Base-by-base conservation (phyloP, 73 alveolate genomes). In the Halteria grandinella region DNA sequence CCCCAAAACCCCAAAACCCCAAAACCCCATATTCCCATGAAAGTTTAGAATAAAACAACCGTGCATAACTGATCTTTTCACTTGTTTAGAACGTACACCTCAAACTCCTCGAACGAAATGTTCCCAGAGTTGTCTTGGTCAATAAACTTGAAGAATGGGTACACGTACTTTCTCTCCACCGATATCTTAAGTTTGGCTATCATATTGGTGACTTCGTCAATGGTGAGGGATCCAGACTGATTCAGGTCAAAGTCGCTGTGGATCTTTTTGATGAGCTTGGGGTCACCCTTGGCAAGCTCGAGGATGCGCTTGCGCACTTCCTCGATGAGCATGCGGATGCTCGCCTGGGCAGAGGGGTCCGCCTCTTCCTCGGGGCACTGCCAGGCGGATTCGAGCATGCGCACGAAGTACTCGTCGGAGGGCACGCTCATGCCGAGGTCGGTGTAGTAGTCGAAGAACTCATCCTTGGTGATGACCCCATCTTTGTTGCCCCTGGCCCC, bases 381-480 rank as follows among this genome's bases (percentile, higher is more conserved):
- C 91, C 91, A 82, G 44, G 93, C 86, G 37, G 81, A 71, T 74
- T 82, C 91, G 64, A 91, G 63, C 92, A 91, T 82, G 52, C 72
- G 80, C 41, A 91, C 90, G 69, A 91, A 91, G 75, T 87, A 86
- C 69, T 91, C 97, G 79, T 91, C 97, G 59, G 86, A 86, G 55
- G 92, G 91, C 29, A 85, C 69, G 39, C 85, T 60, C 89, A 85
- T 87, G 39, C 92, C 64, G 48, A 89, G 79, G 62, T 85, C 86
- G 25, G 89, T 85, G 89, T 89, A 89, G 89, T 89, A 89, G 43
- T 89, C 97, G 59, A 50, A 23, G 86, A 87, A 89, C 63, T 89
- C 97, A 0, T 78, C 97, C 51, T 52, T 71, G 18, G 97, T 36
- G 60, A 89, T 77, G 37, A 81, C 71, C 21, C 89, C 91, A 49